A percentile compares a stretch with the other conserved stretches of the same genome.
Conservation (phyloP, 225 moss, liverwort and hornwort genomes). For the Rhytidiadelphus loreus region DNA sequence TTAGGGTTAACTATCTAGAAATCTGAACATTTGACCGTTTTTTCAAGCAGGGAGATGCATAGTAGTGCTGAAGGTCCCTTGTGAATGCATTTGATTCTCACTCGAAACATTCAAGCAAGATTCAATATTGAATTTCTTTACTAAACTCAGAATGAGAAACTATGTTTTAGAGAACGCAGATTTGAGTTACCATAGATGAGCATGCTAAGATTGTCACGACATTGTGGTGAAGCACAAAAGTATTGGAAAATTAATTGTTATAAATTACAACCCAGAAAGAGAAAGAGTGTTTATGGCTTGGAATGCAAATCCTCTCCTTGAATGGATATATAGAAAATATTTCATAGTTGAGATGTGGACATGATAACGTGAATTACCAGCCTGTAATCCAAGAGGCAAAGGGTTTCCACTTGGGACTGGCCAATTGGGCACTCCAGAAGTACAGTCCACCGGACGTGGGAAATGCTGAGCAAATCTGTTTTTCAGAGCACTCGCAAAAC, state of each 20-base stretch:
- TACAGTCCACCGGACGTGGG: slow-evolving; percentile 34
- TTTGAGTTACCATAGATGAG: background rate
- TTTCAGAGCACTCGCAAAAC: background rate
- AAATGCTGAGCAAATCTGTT: slow-evolving; percentile 36
- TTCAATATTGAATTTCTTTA: background rate
- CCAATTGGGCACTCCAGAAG: slow-evolving; percentile 37
- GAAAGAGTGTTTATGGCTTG: background rate
- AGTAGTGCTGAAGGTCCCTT: background rate
- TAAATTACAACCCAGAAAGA: background rate
- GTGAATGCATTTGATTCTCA: background rate
- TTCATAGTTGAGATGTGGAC: background rate
- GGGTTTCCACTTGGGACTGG: slow-evolving; percentile 27
- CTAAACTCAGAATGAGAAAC: background rate
- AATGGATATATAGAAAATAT: background rate
- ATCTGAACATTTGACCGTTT: background rate
- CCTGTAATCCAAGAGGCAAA: slow-evolving; percentile 38
- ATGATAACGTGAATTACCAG: slow-evolving; percentile 3
- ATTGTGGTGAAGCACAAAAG: background rate
- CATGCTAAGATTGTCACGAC: background rate
- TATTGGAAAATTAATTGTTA: background rate
- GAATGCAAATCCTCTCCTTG: background rate
- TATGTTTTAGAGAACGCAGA: background rate
- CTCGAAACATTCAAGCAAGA: background rate
- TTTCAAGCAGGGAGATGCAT: background rate
- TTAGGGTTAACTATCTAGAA: background rate